phyloP scores from a whole-genome alignment of 495 filamentous ascomycete species.

The Lichenothelia convexa region DNA sequence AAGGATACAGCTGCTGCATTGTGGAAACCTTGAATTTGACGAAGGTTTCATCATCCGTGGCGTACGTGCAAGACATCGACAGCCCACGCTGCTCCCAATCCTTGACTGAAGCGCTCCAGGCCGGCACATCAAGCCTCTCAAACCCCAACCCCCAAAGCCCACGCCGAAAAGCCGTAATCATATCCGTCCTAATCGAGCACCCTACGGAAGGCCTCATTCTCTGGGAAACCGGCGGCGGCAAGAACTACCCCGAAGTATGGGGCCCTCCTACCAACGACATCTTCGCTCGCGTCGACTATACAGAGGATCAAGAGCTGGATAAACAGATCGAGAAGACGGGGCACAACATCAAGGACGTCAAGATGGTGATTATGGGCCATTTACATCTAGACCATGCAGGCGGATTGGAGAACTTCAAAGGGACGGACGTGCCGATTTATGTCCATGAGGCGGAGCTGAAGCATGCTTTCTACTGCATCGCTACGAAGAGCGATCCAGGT shows the following conservation, averaged over 20 bases:
- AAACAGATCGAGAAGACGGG: background rate
- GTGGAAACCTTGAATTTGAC: conserved; percentile 12
- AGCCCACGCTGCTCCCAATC: too few species aligned
- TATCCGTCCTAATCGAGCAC: conserved; percentile 31
- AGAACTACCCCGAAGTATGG: conserved; percentile 25
- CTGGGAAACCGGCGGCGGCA: conserved; percentile 32
- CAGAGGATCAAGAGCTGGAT: background rate
- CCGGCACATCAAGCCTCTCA: conserved; percentile 3
- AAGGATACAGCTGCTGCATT: conserved; percentile 13
- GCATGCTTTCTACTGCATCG: conserved; percentile 29
- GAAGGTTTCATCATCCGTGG: conserved; percentile 12
- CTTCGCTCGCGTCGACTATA: conserved; percentile 23
- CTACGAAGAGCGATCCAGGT: conserved; percentile 23
- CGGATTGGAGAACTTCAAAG: conserved; percentile 27
- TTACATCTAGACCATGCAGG: conserved; percentile 18
- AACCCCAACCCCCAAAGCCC: conserved; percentile 10
- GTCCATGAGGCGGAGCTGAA: conserved; percentile 34
- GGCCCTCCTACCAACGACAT: conserved; percentile 25
- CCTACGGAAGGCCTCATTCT: conserved; percentile 32
- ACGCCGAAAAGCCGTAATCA: conserved; percentile 25
- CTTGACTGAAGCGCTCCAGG: too few species aligned
- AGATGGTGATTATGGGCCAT: conserved; percentile 35
- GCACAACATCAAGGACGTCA: conserved; percentile 22
- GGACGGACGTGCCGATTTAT: conserved; percentile 31
- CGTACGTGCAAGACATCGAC: too few species aligned